Base-by-base conservation (phyloP, 208 protist species). In the Angomonas deanei region DNA sequence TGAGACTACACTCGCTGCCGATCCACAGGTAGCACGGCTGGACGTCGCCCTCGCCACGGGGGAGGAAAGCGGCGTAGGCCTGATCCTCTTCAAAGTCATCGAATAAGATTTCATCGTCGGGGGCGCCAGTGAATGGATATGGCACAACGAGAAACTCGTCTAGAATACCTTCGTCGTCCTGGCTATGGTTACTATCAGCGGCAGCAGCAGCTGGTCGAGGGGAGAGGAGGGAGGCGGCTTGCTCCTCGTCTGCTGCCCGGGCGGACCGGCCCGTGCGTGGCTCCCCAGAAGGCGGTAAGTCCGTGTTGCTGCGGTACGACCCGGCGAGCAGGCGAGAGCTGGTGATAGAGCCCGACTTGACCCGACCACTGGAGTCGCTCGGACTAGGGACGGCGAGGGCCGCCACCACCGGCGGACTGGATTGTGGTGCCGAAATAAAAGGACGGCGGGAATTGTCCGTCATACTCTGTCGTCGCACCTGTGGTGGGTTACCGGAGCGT, bases 61-160 rank as follows among this genome's bases (percentile, higher is more conserved):
- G 82, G 24, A 88, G 64, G 52, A 78, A 56, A 33, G 89, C 61
- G 8, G 64, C 72, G 70, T 90, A 92, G 67, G 74, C 81, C 38
- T 61, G 23, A 23, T 75, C 68, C 8, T 74, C 23, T 28, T 76
- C 69, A 30, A 92, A 71, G 64, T 92, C 86, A 3, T 74, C 68
- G 8, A 86, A 47, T n/a, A 78, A 31, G 26, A 86, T 60, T 4
- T 74, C 32, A 6, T 42, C 62, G 15, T 74, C 49, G 0, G 66
- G 65, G 1, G 63, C 31, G 0, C 58, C 64, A 1, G 39, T 73
- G 63, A 90, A 90, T 0, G 83, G 83, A 47, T 81, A 90, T 54
- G 4, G 6, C 27, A 26, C 23, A 15, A 34, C 50, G 3, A n/a
- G 21, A 4, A 56, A 15, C 23, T 56, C 27, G 19, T n/a, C 5